phyloP scores from a whole-genome alignment of 176 grass and related monocot species.

The Saccharum spontaneum region DNA sequence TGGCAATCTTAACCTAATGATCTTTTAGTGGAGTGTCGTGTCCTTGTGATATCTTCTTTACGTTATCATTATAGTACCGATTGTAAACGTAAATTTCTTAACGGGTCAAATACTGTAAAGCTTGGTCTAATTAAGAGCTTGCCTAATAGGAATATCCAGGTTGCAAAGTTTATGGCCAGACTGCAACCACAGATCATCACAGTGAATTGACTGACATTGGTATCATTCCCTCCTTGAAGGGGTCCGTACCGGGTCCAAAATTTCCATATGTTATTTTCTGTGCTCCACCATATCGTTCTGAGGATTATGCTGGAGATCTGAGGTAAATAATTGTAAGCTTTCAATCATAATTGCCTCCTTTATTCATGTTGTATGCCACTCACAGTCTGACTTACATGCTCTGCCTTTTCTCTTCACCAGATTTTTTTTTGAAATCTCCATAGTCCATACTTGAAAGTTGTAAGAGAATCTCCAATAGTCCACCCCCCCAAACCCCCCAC shows the following conservation, averaged over 20 bases:
- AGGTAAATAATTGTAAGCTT: slow-evolving; percentile 51
- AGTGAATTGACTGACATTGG: slow-evolving; percentile 62
- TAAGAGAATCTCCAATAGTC: not conserved
- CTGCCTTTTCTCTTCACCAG: not conserved
- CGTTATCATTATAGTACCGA: not conserved
- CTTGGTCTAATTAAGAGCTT: not conserved
- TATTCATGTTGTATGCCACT: not conserved
- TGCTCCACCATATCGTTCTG: slow-evolving; percentile 68
- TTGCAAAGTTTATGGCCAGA: slow-evolving; percentile 74
- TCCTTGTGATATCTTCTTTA: not conserved
- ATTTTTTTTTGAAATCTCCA: not conserved
- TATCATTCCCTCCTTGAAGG: slow-evolving; percentile 66
- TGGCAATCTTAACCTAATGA: not conserved
- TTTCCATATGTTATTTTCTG: slow-evolving; percentile 85
- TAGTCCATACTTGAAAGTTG: slow-evolving; percentile 4
- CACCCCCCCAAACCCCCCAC: not conserved
- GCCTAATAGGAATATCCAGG: slow-evolving; percentile 62
- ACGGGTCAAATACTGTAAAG: not conserved
- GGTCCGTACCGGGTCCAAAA: slow-evolving; percentile 41
- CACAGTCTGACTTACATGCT: not conserved
- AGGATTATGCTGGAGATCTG: slow-evolving; percentile 75
- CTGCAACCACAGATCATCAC: slow-evolving; percentile 81
- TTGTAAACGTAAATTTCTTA: not conserved
- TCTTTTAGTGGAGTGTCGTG: not conserved
- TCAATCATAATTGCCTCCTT: not conserved